phyloP scores from a whole-genome alignment of 768 basidiomycete species.

The Suillus tomentosus region DNA sequence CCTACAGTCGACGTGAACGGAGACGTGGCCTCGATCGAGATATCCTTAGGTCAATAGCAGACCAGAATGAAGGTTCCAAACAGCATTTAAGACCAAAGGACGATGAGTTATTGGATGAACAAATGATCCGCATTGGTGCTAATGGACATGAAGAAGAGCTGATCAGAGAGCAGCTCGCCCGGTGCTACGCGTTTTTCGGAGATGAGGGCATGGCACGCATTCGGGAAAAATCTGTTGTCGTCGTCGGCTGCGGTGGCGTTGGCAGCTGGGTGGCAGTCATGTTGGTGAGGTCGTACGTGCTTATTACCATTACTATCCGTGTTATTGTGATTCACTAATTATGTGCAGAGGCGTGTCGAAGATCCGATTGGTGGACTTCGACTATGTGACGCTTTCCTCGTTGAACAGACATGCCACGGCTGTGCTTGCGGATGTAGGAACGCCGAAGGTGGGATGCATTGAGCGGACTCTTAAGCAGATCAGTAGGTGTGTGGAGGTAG shows the following conservation, averaged over 20 bases:
- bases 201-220: conserved; percentile 85
- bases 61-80: conserved; percentile 15
- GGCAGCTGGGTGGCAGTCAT: conserved; percentile 96
- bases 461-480: conserved; percentile 69
- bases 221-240: conserved; percentile 72
- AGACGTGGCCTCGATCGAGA: conserved; percentile 61
- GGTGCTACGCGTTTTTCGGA: conserved; percentile 95
- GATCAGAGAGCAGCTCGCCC: conserved; percentile 84
- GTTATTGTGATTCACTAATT: conserved; percentile 4
- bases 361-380: conserved; percentile 89
- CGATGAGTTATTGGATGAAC: neutral
- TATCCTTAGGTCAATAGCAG: conserved; percentile 51
- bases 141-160: conserved; percentile 73
- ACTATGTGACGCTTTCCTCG: conserved; percentile 93
- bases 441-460: conserved; percentile 84
- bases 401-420: conserved; percentile 96
- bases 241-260: conserved; percentile 96
- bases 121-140: neutral
- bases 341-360: conserved; percentile 65
- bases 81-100: neutral
- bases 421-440: conserved; percentile 85
- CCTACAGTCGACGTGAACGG: conserved; percentile 46
- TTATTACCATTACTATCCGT: neutral
- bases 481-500: conserved; percentile 86
- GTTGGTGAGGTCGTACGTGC: conserved; percentile 83